phyloP scores from a whole-genome alignment of 2,329 filamentous ascomycete genomes.

The Colletotrichum sp. region DNA sequence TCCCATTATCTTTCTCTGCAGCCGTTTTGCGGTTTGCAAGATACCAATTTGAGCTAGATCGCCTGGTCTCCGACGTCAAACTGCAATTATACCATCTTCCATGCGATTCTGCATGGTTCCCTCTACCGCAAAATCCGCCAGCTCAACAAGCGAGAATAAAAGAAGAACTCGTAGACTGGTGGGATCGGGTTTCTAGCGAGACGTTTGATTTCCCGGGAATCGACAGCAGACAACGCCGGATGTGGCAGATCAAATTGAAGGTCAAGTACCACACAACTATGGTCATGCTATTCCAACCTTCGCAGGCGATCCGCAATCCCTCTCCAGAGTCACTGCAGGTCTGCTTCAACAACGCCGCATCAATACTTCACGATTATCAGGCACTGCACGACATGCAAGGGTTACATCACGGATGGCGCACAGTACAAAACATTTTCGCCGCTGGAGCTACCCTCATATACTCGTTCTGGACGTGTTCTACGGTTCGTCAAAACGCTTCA shows the following conservation, averaged over 20 bases:
- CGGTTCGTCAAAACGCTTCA: slow-evolving; percentile 27
- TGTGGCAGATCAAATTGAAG: slow-evolving; percentile 31
- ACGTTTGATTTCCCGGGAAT: neutral
- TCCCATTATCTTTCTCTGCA: neutral
- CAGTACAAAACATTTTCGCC: slow-evolving; percentile 41
- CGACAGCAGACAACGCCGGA: slow-evolving; percentile 15
- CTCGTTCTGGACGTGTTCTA: slow-evolving; percentile 37
- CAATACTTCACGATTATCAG: slow-evolving; percentile 32
- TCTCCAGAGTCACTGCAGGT: slow-evolving; percentile 28
- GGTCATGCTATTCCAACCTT: slow-evolving; percentile 39
- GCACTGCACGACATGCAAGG: slow-evolving; percentile 31
- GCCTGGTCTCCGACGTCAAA: slow-evolving; percentile 28
- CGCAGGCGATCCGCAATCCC: slow-evolving; percentile 35
- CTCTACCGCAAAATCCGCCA: neutral
- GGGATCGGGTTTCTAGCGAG: neutral
- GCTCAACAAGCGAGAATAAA: slow-evolving; percentile 19
- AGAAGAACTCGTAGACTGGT: slow-evolving; percentile 20
- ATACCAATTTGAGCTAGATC: slow-evolving; percentile 29
- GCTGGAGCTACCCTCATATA: slow-evolving; percentile 42
- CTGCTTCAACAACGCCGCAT: slow-evolving; percentile 33
- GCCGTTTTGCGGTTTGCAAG: slow-evolving; percentile 26
- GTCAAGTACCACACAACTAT: slow-evolving; percentile 36
- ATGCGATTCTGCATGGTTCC: slow-evolving; percentile 19
- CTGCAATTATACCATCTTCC: slow-evolving; percentile 28
- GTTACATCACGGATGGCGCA: slow-evolving; percentile 37